phyloP scores from a whole-genome alignment of 345 rosid genomes.

The Melastoma malabathricum region DNA sequence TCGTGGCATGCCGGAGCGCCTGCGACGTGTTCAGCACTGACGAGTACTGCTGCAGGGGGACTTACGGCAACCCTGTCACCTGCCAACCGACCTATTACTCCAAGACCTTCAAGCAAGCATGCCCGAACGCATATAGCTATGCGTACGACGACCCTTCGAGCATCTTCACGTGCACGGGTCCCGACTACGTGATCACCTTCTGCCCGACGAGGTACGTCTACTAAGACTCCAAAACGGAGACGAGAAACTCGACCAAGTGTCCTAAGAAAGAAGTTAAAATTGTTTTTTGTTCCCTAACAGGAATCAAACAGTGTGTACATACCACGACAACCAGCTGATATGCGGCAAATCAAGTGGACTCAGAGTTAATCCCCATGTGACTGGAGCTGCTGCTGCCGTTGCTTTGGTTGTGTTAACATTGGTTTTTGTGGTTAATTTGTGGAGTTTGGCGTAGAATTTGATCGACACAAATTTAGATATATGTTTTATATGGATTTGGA shows the following conservation, averaged over 20 bases:
- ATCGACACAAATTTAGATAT: too few relatives aligned
- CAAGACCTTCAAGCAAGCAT: conserved; percentile 60
- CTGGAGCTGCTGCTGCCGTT: too few relatives aligned
- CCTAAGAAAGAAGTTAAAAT: too few relatives aligned
- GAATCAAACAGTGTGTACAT: conserved; percentile 51
- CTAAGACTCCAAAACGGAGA: too few relatives aligned
- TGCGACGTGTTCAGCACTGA: conserved; percentile 83
- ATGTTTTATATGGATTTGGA: too few relatives aligned
- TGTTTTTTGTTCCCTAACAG: too few relatives aligned
- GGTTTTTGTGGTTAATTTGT: too few relatives aligned
- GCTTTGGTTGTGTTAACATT: too few relatives aligned
- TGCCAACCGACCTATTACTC: conserved; percentile 75
- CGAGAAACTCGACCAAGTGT: too few relatives aligned
- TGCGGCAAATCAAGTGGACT: conserved; percentile 30
- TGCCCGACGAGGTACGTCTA: conserved; percentile 45
- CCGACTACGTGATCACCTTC: conserved; percentile 65
- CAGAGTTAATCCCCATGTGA: too few relatives aligned
- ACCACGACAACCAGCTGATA: conserved; percentile 46
- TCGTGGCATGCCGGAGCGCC: conserved; percentile 63
- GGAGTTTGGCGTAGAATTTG: too few relatives aligned
- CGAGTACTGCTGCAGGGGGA: conserved; percentile 73
- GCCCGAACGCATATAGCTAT: conserved; percentile 78
- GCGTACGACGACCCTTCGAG: conserved; percentile 86
- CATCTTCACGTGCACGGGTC: conserved; percentile 50
- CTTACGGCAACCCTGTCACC: conserved; percentile 30